Percentiles rank a stretch among this genome's conserved stretches.
phyloP scores from a whole-genome alignment of 768 basidiomycete species.

The Crassisporium funariophilum region DNA sequence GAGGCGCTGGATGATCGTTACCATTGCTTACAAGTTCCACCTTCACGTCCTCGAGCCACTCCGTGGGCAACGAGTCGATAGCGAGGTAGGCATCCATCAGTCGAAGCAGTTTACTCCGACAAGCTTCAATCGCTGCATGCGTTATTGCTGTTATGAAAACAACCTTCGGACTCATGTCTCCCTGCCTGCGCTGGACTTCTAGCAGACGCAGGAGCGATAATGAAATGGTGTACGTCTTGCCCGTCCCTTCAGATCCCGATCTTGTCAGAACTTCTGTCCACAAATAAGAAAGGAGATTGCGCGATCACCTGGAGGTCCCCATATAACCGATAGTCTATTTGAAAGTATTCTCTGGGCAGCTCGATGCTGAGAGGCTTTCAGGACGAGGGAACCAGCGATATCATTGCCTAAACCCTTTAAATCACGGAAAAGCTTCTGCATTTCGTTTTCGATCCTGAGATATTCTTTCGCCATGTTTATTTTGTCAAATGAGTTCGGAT shows the following conservation, averaged over 20 bases:
- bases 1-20: constrained; percentile 40
- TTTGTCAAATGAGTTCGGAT: constrained; percentile 42
- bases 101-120: constrained; percentile 40
- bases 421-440: constrained; percentile 44
- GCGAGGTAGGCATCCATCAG: constrained; percentile 38
- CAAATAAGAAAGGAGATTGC: constrained; percentile 4
- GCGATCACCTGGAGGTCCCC: constrained; percentile 55
- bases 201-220: constrained; percentile 48
- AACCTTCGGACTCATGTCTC: constrained; percentile 33
- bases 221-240: constrained; percentile 55
- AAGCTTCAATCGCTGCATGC: constrained; percentile 55
- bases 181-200: constrained; percentile 38
- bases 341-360: constrained; percentile 46
- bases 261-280: not conserved
- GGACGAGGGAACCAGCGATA: constrained; percentile 39
- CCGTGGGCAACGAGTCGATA: constrained; percentile 37
- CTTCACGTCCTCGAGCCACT: constrained; percentile 45
- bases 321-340: constrained; percentile 47
- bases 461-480: constrained; percentile 28
- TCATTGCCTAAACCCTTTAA: constrained; percentile 35
- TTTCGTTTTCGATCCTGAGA: constrained; percentile 35
- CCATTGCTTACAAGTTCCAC: constrained; percentile 46
- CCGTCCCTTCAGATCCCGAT: constrained; percentile 44
- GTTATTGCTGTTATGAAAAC: constrained; percentile 55
- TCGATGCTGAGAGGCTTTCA: constrained; percentile 49